Evolutionary conservation across 163 green algal species (phyloP).

Genomic region (Scenedesmus sp.): DNA sequence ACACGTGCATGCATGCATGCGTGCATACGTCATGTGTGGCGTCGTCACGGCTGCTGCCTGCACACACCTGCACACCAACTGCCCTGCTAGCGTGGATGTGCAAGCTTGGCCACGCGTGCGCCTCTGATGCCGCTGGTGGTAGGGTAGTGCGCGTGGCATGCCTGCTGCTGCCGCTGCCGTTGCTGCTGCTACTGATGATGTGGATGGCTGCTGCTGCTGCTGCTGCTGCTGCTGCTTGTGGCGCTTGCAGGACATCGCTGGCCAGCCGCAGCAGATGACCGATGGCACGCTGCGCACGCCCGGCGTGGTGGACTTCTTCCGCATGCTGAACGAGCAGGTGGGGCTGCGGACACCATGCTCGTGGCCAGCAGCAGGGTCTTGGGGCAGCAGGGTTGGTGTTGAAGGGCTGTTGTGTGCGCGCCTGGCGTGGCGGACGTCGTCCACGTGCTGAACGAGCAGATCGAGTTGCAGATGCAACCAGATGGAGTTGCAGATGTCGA

Average conservation of each 20-base stretch:
- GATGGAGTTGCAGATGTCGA: neutral
- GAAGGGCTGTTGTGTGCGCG: constrained; percentile 51
- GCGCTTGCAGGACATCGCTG: constrained; percentile 41
- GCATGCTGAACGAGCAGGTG: constrained; percentile 91
- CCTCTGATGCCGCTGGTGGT: no score
- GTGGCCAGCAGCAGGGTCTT: neutral
- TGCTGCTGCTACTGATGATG: neutral
- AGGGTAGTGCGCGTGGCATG: no score
- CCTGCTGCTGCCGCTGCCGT: no score
- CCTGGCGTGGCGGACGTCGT: constrained; percentile 91
- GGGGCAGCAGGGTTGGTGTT: neutral
- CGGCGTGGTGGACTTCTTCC: constrained; percentile 92
- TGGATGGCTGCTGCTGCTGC: neutral
- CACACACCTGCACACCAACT: no score
- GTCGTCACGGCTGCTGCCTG: no score
- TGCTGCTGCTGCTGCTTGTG: neutral
- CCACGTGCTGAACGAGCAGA: constrained; percentile 90
- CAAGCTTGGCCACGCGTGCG: no score
- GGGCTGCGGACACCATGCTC: neutral
- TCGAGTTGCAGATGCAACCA: constrained; percentile 13
- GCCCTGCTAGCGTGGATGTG: no score
- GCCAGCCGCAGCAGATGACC: constrained; percentile 49
- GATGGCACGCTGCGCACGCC: constrained; percentile 75
- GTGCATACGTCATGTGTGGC: no score
- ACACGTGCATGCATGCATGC: no score